Base-by-base conservation (phyloP, 306 rosid species). In the Rosa multiflora region DNA sequence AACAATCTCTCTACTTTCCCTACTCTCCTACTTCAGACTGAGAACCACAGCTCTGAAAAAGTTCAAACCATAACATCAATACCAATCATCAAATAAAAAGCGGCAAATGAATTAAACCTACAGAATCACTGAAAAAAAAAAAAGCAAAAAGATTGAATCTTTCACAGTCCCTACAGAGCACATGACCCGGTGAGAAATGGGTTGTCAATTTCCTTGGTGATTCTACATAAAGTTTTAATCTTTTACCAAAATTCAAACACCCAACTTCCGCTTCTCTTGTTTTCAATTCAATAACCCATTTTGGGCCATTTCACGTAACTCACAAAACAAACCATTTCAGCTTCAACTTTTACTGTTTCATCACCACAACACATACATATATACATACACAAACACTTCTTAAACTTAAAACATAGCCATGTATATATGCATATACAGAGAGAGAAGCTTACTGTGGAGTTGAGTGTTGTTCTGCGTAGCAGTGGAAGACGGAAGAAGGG, bases 41-140 rank as follows among this genome's bases (percentile, higher is more conserved):
- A 47, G 72, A 76, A 66, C 76, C 53, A 51, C 48, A 67, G 74
- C 88, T 78, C 78, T 21, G 59, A 47, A 78, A 82, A 40, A 56
- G 75, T 80, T 76, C 26, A 77, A 67, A 59, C 37, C 12, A 67
- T 17, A 81, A 69, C 48, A 69, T 67, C 20, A 68, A 17, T 8
- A 74, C 51, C 29, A 80, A 66, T 67, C 75, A 44, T 14, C 8
- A 35, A 8, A 80, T 5, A 47, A 74, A 67, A 43, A 52, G 23
- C 26, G 4, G 37, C 11, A 53, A 52, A 67, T 4, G 46, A 5
- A 18, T 53, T 35, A 32, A 55, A 59, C 51, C 59, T 35, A 53
- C 35, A 53, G 12, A 53, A 52, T 39, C 15, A 39, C 21, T 26
- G 21, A 21, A 7, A 46, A 26, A 21, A 7, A 46, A 26, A 26